These are phyloP conservation scores for Spergularia azorica DNA, from an alignment of 179 eudicot genomes.

Conservation along the genomic window DNA sequence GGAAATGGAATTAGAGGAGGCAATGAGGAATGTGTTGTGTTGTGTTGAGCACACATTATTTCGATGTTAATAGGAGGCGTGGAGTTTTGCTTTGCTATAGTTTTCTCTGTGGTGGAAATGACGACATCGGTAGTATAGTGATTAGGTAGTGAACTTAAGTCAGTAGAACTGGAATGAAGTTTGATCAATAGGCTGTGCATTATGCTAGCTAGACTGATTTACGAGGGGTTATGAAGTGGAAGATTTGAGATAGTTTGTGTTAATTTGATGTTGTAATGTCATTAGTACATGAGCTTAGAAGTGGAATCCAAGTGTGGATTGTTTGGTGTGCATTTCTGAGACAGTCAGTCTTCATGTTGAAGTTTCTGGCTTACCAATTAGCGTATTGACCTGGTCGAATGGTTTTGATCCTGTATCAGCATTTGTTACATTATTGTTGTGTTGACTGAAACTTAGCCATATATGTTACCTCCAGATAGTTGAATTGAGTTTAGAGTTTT, in stretches of 20 bases:
- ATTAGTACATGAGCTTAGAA: background rate
- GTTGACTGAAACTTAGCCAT: background rate
- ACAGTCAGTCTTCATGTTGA: background rate
- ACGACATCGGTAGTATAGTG: background rate
- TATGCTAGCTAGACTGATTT: background rate
- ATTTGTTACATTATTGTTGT: background rate
- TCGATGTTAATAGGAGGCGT: no score
- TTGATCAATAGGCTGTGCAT: background rate
- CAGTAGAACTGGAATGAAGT: background rate
- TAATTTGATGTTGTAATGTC: background rate
- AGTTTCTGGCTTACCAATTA: background rate
- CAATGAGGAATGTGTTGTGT: no score
- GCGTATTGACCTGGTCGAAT: background rate
- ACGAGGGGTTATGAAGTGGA: background rate
- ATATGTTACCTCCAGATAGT: background rate
- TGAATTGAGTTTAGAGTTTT: background rate
- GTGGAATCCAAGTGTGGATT: background rate
- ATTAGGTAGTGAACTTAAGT: background rate
- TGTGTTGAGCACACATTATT: no score
- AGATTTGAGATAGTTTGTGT: background rate
- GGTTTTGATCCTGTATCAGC: background rate
- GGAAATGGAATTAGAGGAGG: background rate
- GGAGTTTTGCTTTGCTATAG: background rate
- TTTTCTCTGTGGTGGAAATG: background rate
- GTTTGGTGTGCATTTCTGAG: background rate